Evolutionary conservation across 768 basidiomycete species (phyloP), one percentile per base, ranked within the genome.

Genomic region (Lentinula sp.): DNA sequence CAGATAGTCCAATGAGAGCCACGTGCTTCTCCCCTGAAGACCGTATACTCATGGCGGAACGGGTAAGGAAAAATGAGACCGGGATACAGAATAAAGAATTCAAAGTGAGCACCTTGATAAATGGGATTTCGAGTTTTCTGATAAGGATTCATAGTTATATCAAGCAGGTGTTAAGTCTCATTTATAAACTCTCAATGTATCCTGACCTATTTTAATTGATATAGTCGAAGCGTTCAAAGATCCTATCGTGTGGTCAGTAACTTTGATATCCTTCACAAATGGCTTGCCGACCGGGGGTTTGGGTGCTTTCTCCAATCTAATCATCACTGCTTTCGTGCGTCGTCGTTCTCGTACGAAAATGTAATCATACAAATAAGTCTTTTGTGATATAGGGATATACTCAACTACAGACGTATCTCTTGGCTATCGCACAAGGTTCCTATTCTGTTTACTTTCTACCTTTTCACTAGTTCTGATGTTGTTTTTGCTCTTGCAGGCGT

Each of bases 241-340:
- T 62, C 74, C 76, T 0, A 77, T 73, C 15, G 78, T 81, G 7
- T 81, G 81, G 79, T 69, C 74, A 6, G 72, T 81, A 56, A 72
- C 76, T 6, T 54, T 82, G 23, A 73, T 80, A n/a, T 79, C 80
- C 2, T 77, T 81, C 62, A 76, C 79, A 13, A 79, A 80, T 64
- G 79, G 76, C 6, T 68, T 82, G 46, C 78, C 79, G 28, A 78
- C 79, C 10, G 77, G 78, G 53, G 80, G 81, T 0, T 66, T 83
- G 36, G 78, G 79, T 13, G 79, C 80, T 2, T 84, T 81, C 67
- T 76, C 77, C n/a, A 82, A 83, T 64, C 77, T 84, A 61, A 81
- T 83, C 61, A 64, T 83, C 53, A 78, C 72, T 32, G 77, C 75
- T 37, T 80, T 80, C 58, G 76, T 77, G 63, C 60, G 74, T 61